Evolutionary conservation across 768 basidiomycete species (phyloP), one percentile per base, ranked within the genome.

Genomic region (Kwoniella mangroviensis): DNA sequence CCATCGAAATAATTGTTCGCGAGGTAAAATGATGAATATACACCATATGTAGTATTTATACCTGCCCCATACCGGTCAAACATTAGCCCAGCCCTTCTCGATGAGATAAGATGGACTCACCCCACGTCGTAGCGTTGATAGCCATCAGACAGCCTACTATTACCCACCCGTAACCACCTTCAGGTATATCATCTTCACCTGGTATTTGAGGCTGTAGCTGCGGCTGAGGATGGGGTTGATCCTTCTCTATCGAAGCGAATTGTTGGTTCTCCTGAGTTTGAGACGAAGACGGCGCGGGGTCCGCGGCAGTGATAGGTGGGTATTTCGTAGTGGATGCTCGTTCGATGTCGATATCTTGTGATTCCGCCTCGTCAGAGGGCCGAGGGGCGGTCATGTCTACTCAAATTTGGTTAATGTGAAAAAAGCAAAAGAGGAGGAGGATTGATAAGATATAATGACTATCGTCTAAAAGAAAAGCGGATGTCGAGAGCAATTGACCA

Each of bases 101-200:
- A 26, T n/a, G 26, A 26, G 26, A 26, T 26, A 26, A 4, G 26
- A 26, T 26, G 2, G 15, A 71, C 72, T 70, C 28, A 79, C 77
- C 79, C 75, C 73, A 81, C 45, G 77, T 80, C 3, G 76, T 77
- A 28, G 78, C 77, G 56, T 76, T 79, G 11, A 71, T 60, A 57
- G 65, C 69, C 54, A 80, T 72, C 13, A 81, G 24, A 69, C 79
- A 82, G 1, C 60, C 67, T 7, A 75, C 75, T 26, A 84, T 71
- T 51, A 84, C 81, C 83, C 83, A 83, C 4, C 82, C 82, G 69
- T 82, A 83, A n/a, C 82, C 82, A 26, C 82, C 82, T 69, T 83
- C 82, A 5, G 82, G 82, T 10, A 67, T 67, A 5, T 52, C 58
- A 62, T 75, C 74, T 45, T 68, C 69, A n/a, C 34, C 41, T 26